phyloP scores from a whole-genome alignment of 257 asterid species.

The Fraxinus anomala region DNA sequence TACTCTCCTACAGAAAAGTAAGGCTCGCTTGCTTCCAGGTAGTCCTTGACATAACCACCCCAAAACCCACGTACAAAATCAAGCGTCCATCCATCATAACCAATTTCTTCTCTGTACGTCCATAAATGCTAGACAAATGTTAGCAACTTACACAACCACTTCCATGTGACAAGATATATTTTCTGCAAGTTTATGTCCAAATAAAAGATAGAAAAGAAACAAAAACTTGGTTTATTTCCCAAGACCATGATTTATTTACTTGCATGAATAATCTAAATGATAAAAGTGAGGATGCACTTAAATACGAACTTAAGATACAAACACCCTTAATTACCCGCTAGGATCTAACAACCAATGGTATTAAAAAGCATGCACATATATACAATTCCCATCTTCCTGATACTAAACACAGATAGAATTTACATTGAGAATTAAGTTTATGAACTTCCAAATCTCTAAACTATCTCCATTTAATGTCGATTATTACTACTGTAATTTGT shows the following conservation, averaged over 20 bases:
- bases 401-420: not conserved
- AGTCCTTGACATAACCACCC: slow-evolving; percentile 99
- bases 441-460: not conserved
- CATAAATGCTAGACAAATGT: slow-evolving; percentile 24
- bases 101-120: slow-evolving; percentile 73
- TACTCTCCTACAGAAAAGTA: slow-evolving; percentile 93
- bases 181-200: not conserved
- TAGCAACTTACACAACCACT: slow-evolving; percentile 20
- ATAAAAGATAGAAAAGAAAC: no score
- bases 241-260: not conserved
- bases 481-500: not conserved
- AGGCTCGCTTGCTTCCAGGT: slow-evolving; percentile 80
- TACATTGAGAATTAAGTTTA: not conserved
- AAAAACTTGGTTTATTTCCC: not conserved
- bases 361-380: not conserved
- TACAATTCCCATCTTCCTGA: not conserved
- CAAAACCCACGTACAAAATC: slow-evolving; percentile 95
- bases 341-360: not conserved
- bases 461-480: not conserved
- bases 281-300: not conserved
- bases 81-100: slow-evolving; percentile 99
- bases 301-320: not conserved
- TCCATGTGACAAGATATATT: slow-evolving; percentile 11
- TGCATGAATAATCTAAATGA: not conserved
- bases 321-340: not conserved